Evolutionary conservation across 208 protist genomes (phyloP).

Genomic region (Crithidia acanthocephali): DNA sequence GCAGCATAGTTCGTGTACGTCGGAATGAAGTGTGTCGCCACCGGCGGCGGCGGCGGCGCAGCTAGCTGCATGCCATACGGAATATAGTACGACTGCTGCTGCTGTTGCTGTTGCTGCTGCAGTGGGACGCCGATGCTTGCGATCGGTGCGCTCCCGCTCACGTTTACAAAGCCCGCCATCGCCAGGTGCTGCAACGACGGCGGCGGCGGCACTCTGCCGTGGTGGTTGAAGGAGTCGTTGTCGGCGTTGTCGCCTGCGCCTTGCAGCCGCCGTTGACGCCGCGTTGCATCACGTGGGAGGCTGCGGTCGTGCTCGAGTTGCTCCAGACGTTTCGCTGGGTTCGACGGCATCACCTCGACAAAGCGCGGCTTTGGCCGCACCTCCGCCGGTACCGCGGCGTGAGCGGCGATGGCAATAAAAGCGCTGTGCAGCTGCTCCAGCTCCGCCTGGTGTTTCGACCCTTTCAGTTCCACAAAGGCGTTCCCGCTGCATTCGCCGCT

Average conservation of each 20-base stretch:
- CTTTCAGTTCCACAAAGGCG: slow-evolving; percentile 22
- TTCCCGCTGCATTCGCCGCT: slow-evolving; percentile 17
- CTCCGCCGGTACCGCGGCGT: slow-evolving; percentile 2
- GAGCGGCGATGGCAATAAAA: slow-evolving; percentile 5
- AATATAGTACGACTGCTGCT: neutral
- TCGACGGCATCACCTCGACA: slow-evolving; percentile 19
- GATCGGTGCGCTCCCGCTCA: neutral
- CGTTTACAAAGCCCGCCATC: neutral
- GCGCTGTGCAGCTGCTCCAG: slow-evolving; percentile 11
- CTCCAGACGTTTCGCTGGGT: slow-evolving; percentile 14
- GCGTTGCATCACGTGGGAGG: neutral
- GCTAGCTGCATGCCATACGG: neutral
- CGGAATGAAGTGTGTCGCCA: neutral
- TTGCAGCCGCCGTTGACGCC: slow-evolving; percentile 4
- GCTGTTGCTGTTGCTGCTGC: neutral
- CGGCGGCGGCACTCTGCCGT: neutral
- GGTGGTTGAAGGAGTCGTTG: neutral
- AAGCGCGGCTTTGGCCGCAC: slow-evolving; percentile 20
- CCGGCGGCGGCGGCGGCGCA: neutral
- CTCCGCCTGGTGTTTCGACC: slow-evolving; percentile 17
- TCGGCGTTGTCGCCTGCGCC: neutral
- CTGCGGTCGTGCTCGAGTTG: slow-evolving; percentile 17
- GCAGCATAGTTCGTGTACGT: neutral
- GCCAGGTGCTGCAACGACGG: neutral
- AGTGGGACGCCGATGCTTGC: neutral